These are phyloP conservation scores for Lactuca sativa DNA, from an alignment of 129 eudicot genomes.

Conservation along the genomic window DNA sequence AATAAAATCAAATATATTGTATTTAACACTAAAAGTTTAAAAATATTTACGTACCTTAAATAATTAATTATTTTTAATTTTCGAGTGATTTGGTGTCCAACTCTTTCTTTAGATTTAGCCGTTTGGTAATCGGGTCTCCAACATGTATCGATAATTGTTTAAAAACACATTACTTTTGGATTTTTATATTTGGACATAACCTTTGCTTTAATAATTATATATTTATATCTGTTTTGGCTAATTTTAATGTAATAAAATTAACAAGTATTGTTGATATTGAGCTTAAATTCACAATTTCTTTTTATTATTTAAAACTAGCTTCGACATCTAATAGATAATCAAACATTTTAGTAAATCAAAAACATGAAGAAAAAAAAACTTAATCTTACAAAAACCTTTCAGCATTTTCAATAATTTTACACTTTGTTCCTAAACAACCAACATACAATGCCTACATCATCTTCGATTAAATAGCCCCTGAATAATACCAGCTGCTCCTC, in stretches of 20 bases:
- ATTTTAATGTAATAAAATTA: not conserved
- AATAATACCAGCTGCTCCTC: constrained; percentile 56
- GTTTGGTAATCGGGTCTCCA: not conserved
- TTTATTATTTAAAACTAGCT: too few species aligned
- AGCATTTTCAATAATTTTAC: not conserved
- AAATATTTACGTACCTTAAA: too few species aligned
- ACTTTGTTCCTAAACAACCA: not conserved
- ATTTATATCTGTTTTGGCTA: not conserved
- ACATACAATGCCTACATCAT: constrained; percentile 31
- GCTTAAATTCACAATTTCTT: too few species aligned
- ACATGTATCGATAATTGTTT: not conserved
- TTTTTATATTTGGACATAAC: too few species aligned
- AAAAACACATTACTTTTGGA: too few species aligned
- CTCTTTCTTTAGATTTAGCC: not conserved
- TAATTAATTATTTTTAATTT: too few species aligned
- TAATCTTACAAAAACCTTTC: not conserved
- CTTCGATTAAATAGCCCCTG: constrained; percentile 55
- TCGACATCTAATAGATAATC: too few species aligned
- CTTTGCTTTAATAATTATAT: too few species aligned
- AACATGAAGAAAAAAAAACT: not conserved
- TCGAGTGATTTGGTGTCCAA: not conserved
- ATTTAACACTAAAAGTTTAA: too few species aligned
- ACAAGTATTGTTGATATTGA: too few species aligned
- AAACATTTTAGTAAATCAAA: too few species aligned
- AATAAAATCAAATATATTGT: too few species aligned